Conservation (phyloP, 495 filamentous ascomycete species). For the Hapsidospora chrysogenum region DNA sequence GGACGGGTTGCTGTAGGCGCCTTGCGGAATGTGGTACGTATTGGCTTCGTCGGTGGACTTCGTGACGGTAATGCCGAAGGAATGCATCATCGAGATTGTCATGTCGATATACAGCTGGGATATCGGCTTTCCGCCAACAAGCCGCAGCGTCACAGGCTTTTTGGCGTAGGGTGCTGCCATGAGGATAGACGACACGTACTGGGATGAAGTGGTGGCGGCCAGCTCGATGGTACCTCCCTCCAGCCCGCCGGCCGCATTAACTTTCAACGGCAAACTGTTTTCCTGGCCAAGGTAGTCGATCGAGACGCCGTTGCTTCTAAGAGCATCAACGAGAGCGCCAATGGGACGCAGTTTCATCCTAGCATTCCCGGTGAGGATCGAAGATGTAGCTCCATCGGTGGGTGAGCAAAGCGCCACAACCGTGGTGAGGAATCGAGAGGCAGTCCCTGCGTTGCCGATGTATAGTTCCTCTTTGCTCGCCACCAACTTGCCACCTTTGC, state of each 20-base stretch:
- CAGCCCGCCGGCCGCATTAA: constrained; percentile 71
- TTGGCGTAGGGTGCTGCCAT: constrained; percentile 97
- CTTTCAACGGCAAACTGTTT: constrained; percentile 66
- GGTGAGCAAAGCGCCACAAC: constrained; percentile 72
- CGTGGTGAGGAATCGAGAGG: constrained; percentile 86
- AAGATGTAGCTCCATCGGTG: constrained; percentile 41
- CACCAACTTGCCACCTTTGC: constrained; percentile 70
- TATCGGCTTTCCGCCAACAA: constrained; percentile 90
- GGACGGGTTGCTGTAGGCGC: constrained; percentile 65
- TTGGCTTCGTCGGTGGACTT: constrained; percentile 45
- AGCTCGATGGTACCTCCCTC: constrained; percentile 84
- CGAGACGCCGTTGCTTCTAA: constrained; percentile 65
- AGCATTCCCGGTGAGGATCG: constrained; percentile 73
- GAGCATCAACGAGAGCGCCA: constrained; percentile 80
- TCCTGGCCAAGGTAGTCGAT: constrained; percentile 71
- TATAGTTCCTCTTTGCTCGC: constrained; percentile 68
- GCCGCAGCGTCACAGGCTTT: constrained; percentile 71
- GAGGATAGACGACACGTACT: constrained; percentile 90
- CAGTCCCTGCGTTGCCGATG: constrained; percentile 92
- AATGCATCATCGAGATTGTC: constrained; percentile 95
- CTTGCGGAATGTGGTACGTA: constrained; percentile 88
- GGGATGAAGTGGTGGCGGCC: constrained; percentile 85
- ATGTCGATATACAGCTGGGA: constrained; percentile 97
- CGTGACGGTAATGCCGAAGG: constrained; percentile 72
- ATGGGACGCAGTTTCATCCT: constrained; percentile 96